A percentile compares a stretch with the other conserved stretches of the same genome.
phyloP scores from a whole-genome alignment of 495 filamentous ascomycete species.

The Cenococcum geophilum region DNA sequence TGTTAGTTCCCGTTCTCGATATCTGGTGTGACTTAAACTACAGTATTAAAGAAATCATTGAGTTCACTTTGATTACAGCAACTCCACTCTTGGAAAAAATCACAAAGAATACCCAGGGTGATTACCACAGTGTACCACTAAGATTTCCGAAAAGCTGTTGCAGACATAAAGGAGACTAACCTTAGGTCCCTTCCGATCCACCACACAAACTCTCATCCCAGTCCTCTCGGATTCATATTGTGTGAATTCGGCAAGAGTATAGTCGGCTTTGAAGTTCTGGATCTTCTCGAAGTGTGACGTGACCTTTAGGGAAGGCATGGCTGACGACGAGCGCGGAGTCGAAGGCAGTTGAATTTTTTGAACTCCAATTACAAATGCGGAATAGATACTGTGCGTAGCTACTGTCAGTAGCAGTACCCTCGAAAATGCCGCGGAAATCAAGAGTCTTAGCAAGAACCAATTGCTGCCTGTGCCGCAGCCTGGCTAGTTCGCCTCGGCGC shows the following conservation, averaged over 20 bases:
- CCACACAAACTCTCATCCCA: slow-evolving; percentile 88
- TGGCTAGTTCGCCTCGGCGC: no score
- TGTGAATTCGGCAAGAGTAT: slow-evolving; percentile 75
- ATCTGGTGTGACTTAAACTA: no score
- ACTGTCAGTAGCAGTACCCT: not conserved
- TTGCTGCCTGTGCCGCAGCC: no score
- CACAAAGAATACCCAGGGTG: no score
- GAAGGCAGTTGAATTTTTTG: not conserved
- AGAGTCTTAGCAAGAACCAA: not conserved
- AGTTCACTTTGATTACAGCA: no score
- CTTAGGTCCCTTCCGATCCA: slow-evolving; percentile 88
- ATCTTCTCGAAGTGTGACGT: slow-evolving; percentile 66
- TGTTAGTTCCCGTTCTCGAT: no score
- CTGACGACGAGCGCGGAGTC: not conserved
- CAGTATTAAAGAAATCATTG: no score
- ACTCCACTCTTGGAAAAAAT: no score
- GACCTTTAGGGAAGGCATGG: slow-evolving; percentile 24
- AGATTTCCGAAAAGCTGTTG: no score
- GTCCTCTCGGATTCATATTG: slow-evolving; percentile 84
- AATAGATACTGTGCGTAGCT: not conserved
- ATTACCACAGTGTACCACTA: no score
- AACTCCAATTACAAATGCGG: not conserved
- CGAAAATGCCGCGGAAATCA: not conserved
- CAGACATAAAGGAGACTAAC: slow-evolving; percentile 20
- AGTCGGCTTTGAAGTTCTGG: slow-evolving; percentile 80